Conservation (phyloP, 2,329 filamentous ascomycete genomes). For the Aspergillus udagawae region DNA sequence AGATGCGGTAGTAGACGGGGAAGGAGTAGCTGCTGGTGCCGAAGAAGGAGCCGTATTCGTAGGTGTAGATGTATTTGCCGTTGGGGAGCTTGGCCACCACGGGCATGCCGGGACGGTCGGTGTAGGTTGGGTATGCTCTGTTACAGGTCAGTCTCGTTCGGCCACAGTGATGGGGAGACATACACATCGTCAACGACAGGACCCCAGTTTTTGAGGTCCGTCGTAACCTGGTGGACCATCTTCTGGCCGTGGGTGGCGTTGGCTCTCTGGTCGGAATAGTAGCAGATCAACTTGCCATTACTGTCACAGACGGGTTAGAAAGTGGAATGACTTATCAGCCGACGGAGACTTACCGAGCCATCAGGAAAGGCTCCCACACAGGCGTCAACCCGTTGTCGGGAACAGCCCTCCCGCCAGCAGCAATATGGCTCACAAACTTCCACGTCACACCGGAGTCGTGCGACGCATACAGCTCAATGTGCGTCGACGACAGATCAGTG, state of each 20-base stretch:
- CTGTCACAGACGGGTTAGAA: constrained; percentile 11
- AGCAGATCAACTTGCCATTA: constrained; percentile 58
- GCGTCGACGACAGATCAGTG: constrained; percentile 56
- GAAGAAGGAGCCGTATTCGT: constrained; percentile 54
- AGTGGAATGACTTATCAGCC: too few relatives aligned
- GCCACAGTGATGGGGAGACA: too few relatives aligned
- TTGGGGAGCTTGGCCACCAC: constrained; percentile 56
- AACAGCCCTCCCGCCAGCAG: constrained; percentile 57
- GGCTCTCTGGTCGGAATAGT: constrained; percentile 69
- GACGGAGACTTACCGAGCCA: constrained; percentile 41
- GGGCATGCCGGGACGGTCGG: constrained; percentile 65
- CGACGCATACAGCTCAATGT: constrained; percentile 67
- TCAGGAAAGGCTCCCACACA: constrained; percentile 69
- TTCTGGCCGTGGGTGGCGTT: constrained; percentile 62
- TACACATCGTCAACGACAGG: constrained; percentile 58
- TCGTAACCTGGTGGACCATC: constrained; percentile 60
- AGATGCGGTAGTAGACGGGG: constrained; percentile 52
- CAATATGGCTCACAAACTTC: constrained; percentile 65
- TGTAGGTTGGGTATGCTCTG: constrained; percentile 53
- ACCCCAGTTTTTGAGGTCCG: constrained; percentile 59
- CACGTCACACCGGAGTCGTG: constrained; percentile 59
- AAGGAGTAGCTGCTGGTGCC: constrained; percentile 37
- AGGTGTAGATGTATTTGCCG: constrained; percentile 60
- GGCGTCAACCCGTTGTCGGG: constrained; percentile 64
- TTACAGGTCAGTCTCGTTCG: not conserved